Percentiles rank a stretch among this genome's conserved stretches.
Conservation (phyloP, 306 rosid species). For the Adenanthera pavonina region DNA sequence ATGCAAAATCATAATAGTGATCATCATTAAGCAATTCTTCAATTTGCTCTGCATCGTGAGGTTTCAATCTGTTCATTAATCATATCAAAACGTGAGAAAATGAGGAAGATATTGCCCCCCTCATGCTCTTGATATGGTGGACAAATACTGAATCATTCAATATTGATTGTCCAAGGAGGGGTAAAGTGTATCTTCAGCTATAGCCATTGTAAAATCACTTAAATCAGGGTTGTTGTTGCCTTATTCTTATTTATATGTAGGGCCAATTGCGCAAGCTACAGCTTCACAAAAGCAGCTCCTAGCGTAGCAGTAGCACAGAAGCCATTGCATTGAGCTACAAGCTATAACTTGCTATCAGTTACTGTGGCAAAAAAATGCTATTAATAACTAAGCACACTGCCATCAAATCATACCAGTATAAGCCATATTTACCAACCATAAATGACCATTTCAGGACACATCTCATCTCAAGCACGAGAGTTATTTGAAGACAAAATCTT, state of each 20-base stretch:
- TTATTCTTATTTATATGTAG: neutral
- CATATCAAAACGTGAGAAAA: neutral
- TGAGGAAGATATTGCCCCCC: neutral
- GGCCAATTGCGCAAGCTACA: neutral
- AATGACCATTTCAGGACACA: neutral
- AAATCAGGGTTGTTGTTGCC: neutral
- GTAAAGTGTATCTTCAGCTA: neutral
- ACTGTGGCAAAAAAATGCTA: too few species aligned
- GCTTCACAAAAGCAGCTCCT: neutral
- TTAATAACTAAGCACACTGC: neutral
- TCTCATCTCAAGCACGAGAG: neutral
- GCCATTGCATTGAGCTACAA: neutral
- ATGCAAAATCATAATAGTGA: neutral
- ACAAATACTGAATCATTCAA: neutral
- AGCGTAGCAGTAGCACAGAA: neutral
- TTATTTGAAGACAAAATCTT: neutral
- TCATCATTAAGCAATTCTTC: neutral
- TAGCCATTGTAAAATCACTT: neutral
- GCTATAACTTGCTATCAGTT: neutral
- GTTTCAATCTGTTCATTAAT: neutral
- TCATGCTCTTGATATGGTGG: neutral
- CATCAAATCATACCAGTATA: neutral
- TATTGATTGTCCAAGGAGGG: neutral
- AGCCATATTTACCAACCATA: conserved; percentile 1
- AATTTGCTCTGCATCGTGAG: neutral